A percentile compares a stretch with the other conserved stretches of the same genome.
These are phyloP conservation scores for Phytophthora vignae DNA, from an alignment of 352 stramenopile species.

Conservation along the genomic window DNA sequence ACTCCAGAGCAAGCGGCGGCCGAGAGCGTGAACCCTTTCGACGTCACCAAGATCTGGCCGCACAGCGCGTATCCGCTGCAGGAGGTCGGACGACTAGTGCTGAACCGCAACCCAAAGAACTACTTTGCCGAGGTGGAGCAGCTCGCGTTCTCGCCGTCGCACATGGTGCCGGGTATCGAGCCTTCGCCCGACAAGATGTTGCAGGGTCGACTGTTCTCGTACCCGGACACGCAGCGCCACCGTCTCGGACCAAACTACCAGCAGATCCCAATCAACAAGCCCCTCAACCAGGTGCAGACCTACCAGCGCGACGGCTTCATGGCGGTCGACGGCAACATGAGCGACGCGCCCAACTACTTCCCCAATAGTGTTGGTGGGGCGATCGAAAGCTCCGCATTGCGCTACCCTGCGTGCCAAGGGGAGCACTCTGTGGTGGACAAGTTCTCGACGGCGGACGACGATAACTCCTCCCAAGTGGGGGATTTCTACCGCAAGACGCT, in stretches of 20 bases:
- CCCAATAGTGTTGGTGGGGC: constrained; percentile 63
- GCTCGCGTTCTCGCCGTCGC: constrained; percentile 89
- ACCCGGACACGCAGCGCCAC: constrained; percentile 90
- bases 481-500: constrained; percentile 88
- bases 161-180: constrained; percentile 93
- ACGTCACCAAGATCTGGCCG: constrained; percentile 95
- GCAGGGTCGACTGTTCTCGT: constrained; percentile 90
- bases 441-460: constrained; percentile 85
- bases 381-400: not conserved
- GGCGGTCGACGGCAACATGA: constrained; percentile 80
- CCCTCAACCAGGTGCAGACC: constrained; percentile 70
- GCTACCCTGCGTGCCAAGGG: constrained; percentile 43
- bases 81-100: constrained; percentile 87
- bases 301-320: constrained; percentile 91
- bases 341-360: constrained; percentile 85
- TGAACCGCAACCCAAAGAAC: constrained; percentile 93
- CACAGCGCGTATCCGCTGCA: constrained; percentile 87
- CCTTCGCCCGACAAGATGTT: constrained; percentile 90
- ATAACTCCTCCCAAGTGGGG: constrained; percentile 90
- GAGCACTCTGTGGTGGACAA: constrained; percentile 55
- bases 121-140: constrained; percentile 96
- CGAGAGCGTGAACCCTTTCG: constrained; percentile 89
- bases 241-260: constrained; percentile 91
- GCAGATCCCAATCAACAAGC: constrained; percentile 89
- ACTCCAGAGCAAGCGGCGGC: constrained; percentile 70